These are phyloP conservation scores for Cajanus cajan DNA, from an alignment of 306 rosid genomes.

Conservation along the genomic window DNA sequence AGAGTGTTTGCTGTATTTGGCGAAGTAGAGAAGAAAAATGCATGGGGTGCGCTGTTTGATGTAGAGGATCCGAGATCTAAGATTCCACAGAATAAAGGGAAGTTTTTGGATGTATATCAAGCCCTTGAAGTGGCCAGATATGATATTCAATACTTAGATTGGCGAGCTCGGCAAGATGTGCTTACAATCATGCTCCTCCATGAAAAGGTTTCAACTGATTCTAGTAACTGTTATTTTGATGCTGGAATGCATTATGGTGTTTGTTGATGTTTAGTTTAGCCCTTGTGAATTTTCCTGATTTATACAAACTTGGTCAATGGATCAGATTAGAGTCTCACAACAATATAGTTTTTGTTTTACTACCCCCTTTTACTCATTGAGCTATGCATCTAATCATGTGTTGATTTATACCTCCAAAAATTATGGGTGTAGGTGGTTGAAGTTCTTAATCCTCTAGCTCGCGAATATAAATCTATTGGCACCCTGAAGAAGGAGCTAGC, in stretches of 20 bases:
- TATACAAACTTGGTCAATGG: neutral
- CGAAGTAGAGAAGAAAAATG: slow-evolving; percentile 67
- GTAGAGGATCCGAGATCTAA: slow-evolving; percentile 95
- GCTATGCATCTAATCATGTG: neutral
- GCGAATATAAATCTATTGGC: slow-evolving; percentile 84
- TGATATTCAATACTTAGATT: slow-evolving; percentile 90
- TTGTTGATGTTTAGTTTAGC: neutral
- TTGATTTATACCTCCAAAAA: neutral
- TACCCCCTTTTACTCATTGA: neutral
- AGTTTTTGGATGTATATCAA: slow-evolving; percentile 71
- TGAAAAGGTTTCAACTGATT: slow-evolving; percentile 63
- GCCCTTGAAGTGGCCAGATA: slow-evolving; percentile 86
- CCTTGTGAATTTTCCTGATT: neutral
- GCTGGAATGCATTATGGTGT: neutral
- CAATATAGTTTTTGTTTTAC: neutral
- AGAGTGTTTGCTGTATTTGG: slow-evolving; percentile 78
- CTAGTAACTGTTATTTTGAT: neutral
- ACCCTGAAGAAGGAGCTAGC: slow-evolving; percentile 94
- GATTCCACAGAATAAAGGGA: slow-evolving; percentile 66
- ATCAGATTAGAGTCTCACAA: neutral
- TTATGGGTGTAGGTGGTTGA: slow-evolving; percentile 46
- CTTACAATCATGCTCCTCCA: slow-evolving; percentile 95
- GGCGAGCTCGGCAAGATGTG: slow-evolving; percentile 98
- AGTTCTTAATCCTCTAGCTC: slow-evolving; percentile 89
- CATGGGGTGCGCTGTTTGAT: slow-evolving; percentile 85